Base-by-base conservation (phyloP, 2,329 filamentous ascomycete genomes). In the Clarireedia paspali region DNA sequence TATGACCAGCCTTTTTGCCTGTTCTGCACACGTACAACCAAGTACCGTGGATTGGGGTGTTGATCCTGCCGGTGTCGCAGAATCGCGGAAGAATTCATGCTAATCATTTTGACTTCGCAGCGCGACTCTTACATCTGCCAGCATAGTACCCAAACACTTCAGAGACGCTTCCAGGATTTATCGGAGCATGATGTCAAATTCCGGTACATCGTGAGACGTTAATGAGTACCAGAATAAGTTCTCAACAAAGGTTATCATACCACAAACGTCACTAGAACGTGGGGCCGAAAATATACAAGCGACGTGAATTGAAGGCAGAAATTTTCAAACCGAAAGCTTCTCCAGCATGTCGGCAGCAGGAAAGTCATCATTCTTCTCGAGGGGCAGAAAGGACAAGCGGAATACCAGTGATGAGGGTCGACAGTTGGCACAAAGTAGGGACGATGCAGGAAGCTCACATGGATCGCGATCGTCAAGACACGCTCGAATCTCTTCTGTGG, bases 371-470 rank as follows among this genome's bases (percentile, higher is more conserved):
- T 90, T 96, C 77, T 96, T 96, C 76, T 91, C 89, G 67, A 83
- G 91, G 69, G 88, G 85, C 75, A 87, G 91, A 75, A 87, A 95
- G 73, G 81, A 82, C 66, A 84, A 84, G 70, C 81, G 84, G 70
- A 77, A 78, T 66, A 71, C 74, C 60, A 81, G 82, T 70, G 77
- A 81, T 64, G 82, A 85, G 67, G 75, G 77, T 64, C 77, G 77
- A 63, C 77, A 79, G 62, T 67, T 78, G 59, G 73, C 73, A 63
- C 76, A 77, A 54, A 76, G 78, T 54, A 77, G 76, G 63, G 77
- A 81, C 66, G 83, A 87, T 63, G 78, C 82, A 52, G 74, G 77
- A 65, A 84, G 77, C 71, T 77, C 80, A 59, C 72, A 80, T 65
- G 80, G 81, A 62, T 89, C 86, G 66, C 83, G 85, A 67, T 83